Evolutionary conservation across 2,329 filamentous ascomycete genomes (phyloP), one percentile per base, ranked within the genome.

Genomic region (Venturia pyrina): DNA sequence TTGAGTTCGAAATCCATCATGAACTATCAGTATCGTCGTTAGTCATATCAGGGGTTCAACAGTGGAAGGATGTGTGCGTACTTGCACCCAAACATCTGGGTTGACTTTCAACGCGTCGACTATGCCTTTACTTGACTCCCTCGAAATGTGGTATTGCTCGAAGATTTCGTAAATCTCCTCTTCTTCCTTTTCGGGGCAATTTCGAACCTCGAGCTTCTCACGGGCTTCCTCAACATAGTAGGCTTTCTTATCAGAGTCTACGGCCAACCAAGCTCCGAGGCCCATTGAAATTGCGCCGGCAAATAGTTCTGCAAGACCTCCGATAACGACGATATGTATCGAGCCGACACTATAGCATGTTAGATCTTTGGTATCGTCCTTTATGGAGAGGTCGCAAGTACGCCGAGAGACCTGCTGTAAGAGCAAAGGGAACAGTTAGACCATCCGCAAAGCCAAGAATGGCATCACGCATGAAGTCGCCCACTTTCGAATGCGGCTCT

Each of bases 391-490:
- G 11, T 3, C 1, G 19, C 4, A 66, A 50, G 2, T 61, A 67
- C 66, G 66, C 46, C 4, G 85, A 87, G 1, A 93, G 80, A 17
- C 89, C 89, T 0, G 90, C 89, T 0, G 88, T 91, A 46, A 93
- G 79, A 19, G 89, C 89, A 70, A 93, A 93, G 0, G 89, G 89
- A 0, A 93, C 89, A 0, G 89, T 93, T 70, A 93, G 81, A 19
- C 89, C 89, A 72, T 93, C 89, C 0, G 89, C 87, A 70, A 92
- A 86, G 64, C 89, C 89, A 70, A 93, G 87, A 67, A 89, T 91
- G 68, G 87, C 81, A 74, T 90, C 48, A 15, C 41, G 40, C 44
- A 67, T 37, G 10, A 59, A 56, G 37, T 65, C 62, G 53, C 62
- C 37, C 8, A 59, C 19, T 13, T 44, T 67, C 15, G 24, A 44